A percentile compares a stretch with the other conserved stretches of the same genome.
Evolutionary conservation across 805 yeast species (phyloP).

Genomic region (Candida morakotiae): DNA sequence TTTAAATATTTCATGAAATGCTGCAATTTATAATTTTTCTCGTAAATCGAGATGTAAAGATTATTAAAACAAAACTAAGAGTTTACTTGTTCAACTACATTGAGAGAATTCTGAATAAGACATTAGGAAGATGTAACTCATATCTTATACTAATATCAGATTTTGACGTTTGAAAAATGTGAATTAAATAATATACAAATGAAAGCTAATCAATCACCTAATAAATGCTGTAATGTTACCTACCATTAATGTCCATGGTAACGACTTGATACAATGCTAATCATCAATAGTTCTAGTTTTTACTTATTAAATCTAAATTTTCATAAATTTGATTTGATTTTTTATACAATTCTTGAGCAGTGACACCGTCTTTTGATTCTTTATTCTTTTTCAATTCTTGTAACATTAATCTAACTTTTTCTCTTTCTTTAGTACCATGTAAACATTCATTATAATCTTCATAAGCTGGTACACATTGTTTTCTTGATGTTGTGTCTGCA

Average conservation of each 20-base stretch:
- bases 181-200: too few species aligned
- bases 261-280: background rate
- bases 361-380: constrained; percentile 34
- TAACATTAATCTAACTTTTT: constrained; percentile 40
- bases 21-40: background rate
- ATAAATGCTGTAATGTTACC: too few species aligned
- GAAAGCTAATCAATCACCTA: too few species aligned
- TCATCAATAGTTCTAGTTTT: constrained; percentile 1
- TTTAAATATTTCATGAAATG: background rate
- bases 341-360: constrained; percentile 41
- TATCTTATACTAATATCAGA: too few species aligned
- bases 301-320: constrained; percentile 37
- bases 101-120: too few species aligned
- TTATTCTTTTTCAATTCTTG: constrained; percentile 45
- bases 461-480: constrained; percentile 40
- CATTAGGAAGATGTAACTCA: too few species aligned
- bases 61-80: too few species aligned
- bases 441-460: constrained; percentile 46
- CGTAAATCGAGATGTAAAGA: background rate
- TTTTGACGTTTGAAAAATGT: background rate
- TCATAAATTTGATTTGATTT: constrained; percentile 38
- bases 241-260: background rate
- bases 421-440: constrained; percentile 45
- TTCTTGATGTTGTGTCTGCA: constrained; percentile 38
- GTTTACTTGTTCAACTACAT: too few species aligned